Base-by-base conservation (phyloP, 305 asterid species). In the Solanum aculeatissimum region DNA sequence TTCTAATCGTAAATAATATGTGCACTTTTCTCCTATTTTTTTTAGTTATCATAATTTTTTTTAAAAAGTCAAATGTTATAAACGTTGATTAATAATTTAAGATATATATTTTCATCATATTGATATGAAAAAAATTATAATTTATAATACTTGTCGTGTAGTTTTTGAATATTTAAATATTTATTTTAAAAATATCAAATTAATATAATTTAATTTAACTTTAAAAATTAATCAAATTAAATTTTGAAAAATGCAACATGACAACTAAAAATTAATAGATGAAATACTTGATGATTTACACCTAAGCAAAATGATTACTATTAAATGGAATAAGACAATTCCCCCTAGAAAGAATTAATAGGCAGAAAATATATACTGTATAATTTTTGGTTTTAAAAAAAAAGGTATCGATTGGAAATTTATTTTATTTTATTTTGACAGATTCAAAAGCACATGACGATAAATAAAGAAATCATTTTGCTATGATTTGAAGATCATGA, bases 391-490 rank as follows among this genome's bases (percentile, higher is more conserved):
- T 83, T 35, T 29, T 5, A 4, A n/a, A 53, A 53, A 66, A 69
- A 1, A 60, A 1, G n/a, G 29, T 38, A 18, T 70, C 32, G 15
- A 40, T 25, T 19, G 63, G 23, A 27, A 18, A 4, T 23, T 14
- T 86, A 29, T 38, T 66, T 66, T 66, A 7, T 32, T 66, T 66
- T 66, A n/a, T 27, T 57, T 77, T 83, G 45, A 15, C 19, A 19
- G 84, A 81, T 79, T 85, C 60, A 84, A 65, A 85, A 21, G 85
- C 91, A 84, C 89, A 86, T 85, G 92, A 75, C 14, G 85, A 79
- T 71, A 58, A 74, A 65, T 62, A 65, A 55, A 82, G 43, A 74
- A 81, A 14, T 47, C 54, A 47, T 71, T 83, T 60, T 21, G 7
- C 29, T 51, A 62, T 66, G 77, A 77, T 68, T 55, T 71, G 69